phyloP scores from a whole-genome alignment of 768 basidiomycete species.

The Chiua virens region DNA sequence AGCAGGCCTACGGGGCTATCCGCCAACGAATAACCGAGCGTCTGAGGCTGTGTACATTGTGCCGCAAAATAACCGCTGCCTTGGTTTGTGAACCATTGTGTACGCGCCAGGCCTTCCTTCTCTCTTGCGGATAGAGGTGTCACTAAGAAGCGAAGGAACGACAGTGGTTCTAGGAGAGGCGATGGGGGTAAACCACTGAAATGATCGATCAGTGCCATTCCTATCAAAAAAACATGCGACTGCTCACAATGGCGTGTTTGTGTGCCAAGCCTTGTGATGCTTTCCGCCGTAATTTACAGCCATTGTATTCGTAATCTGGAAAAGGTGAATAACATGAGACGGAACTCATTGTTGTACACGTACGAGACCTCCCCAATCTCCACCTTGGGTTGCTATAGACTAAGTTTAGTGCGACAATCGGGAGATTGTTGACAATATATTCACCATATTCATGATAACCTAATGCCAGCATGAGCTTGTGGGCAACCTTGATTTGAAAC shows the following conservation, averaged over 20 bases:
- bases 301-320: constrained; percentile 37
- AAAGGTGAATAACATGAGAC: neutral
- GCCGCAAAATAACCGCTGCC: constrained; percentile 33
- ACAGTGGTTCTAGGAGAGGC: constrained; percentile 23
- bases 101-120: constrained; percentile 19
- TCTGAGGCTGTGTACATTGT: constrained; percentile 50
- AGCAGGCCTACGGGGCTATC: constrained; percentile 59
- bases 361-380: constrained; percentile 47
- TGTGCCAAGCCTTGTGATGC: constrained; percentile 52
- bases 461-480: constrained; percentile 50
- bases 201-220: neutral
- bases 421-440: neutral
- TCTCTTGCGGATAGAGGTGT: constrained; percentile 30
- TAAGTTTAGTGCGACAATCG: neutral
- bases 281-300: constrained; percentile 39
- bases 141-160: constrained; percentile 27
- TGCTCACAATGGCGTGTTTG: constrained; percentile 46
- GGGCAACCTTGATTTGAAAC: constrained; percentile 32
- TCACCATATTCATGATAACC: constrained; percentile 51
- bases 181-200: constrained; percentile 26
- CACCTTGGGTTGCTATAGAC: constrained; percentile 45
- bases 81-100: constrained; percentile 13
- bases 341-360: constrained; percentile 2
- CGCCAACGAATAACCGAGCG: constrained; percentile 51
- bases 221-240: neutral